Percentiles rank a stretch among this genome's conserved stretches.
These are phyloP conservation scores for Excoecaria agallocha DNA, from an alignment of 345 rosid species.

Conservation along the genomic window DNA sequence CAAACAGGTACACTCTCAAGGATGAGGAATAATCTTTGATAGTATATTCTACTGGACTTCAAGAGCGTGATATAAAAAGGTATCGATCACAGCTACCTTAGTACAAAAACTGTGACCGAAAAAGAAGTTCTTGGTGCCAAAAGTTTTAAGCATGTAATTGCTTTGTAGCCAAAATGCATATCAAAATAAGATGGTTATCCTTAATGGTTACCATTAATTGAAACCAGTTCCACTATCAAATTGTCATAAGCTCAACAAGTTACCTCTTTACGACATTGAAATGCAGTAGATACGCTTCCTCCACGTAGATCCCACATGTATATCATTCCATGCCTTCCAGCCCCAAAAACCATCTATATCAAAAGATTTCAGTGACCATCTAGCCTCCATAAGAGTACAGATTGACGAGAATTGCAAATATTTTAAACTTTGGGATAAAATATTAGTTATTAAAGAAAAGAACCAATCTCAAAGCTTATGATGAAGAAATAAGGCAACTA, in stretches of 20 bases:
- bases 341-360: constrained; percentile 65
- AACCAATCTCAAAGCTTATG: not conserved
- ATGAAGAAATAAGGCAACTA: not conserved
- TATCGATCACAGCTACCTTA: not conserved
- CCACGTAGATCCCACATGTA: constrained; percentile 93
- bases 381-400: constrained; percentile 7
- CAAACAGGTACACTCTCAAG: not conserved
- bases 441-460: not conserved
- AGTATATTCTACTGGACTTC: not conserved
- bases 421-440: not conserved
- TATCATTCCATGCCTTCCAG: constrained; percentile 66
- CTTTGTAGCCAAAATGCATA: not conserved
- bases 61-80: not conserved
- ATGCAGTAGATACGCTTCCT: constrained; percentile 63
- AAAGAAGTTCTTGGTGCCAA: not conserved
- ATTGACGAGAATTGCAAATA: not conserved
- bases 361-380: constrained; percentile 15
- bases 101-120: not conserved
- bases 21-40: not conserved
- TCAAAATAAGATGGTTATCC: not conserved
- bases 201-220: not conserved
- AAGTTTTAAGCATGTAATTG: not conserved
- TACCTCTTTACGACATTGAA: constrained; percentile 71
- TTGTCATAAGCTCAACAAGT: not conserved
- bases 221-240: not conserved